Conservation (phyloP, 192 early-diverging fungal species). For the Rhizophlyctis rosea region DNA sequence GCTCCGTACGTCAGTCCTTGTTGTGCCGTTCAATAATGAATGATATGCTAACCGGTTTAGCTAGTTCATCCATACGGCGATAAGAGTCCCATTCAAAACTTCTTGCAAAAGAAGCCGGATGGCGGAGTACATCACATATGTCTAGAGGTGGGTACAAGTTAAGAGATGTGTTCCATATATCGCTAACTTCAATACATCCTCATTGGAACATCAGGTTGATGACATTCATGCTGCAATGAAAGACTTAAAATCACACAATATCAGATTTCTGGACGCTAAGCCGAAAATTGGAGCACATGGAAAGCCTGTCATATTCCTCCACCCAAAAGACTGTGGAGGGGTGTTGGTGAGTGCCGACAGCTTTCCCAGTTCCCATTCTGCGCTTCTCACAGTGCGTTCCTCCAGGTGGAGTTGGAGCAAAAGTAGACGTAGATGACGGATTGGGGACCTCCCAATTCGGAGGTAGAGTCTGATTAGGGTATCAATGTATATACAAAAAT, state of each 20-base stretch:
- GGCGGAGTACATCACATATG: slow-evolving; percentile 87
- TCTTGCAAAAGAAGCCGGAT: slow-evolving; percentile 73
- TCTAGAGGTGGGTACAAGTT: slow-evolving; percentile 61
- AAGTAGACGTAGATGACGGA: too few relatives aligned
- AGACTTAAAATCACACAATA: slow-evolving; percentile 59
- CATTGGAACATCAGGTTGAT: slow-evolving; percentile 43
- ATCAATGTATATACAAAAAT: too few relatives aligned
- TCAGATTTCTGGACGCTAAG: slow-evolving; percentile 63
- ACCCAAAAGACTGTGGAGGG: slow-evolving; percentile 81
- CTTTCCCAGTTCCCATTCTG: neutral
- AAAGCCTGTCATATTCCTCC: slow-evolving; percentile 75
- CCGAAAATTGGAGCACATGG: slow-evolving; percentile 83
- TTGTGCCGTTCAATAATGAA: slow-evolving; percentile 1
- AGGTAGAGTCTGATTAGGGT: too few relatives aligned
- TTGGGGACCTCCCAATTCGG: too few relatives aligned
- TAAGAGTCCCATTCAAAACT: slow-evolving; percentile 72
- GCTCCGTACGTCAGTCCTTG: slow-evolving; percentile 38
- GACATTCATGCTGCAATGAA: slow-evolving; percentile 65
- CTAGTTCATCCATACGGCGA: slow-evolving; percentile 68
- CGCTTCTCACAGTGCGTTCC: neutral
- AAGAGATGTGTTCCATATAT: too few relatives aligned
- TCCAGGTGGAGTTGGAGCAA: slow-evolving; percentile 17
- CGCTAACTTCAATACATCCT: neutral
- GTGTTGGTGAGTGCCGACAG: slow-evolving; percentile 53
- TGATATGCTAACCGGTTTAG: neutral